Evolutionary conservation across 169 alveolate genomes (phyloP), one percentile per base, ranked within the genome.

Genomic region (Eimeria tenella): DNA sequence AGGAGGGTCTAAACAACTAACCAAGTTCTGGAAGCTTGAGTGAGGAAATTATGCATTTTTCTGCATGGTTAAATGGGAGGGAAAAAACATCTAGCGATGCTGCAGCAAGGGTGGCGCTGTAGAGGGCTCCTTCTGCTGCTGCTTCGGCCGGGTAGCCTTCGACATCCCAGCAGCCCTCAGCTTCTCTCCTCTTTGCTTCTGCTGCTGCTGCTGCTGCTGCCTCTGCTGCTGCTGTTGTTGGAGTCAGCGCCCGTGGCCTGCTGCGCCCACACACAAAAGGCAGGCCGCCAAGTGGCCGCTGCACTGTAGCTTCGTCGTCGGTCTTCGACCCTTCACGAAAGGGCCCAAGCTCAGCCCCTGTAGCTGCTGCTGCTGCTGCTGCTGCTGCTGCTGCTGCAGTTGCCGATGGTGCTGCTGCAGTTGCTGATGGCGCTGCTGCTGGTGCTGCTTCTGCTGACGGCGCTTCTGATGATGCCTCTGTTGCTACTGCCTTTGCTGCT

Each of bases 71-170:
- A 10, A 13, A n/a, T 15, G 77, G 77, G 6, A 68, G 49, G 49
- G n/a, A 8, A 10, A 8, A 7, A 10, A 68, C 77, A 23, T 68
- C 77, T 68, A 68, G 49, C 11, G 77, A 68, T 8, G 31, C 77
- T 8, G 77, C 77, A 68, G 77, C 77, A n/a, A 68, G 77, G 11
- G 77, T 68, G n/a, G 77, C 77, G 77, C 77, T 68, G 77, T 68
- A 68, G 9, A 68, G 31, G 13, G 31, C 11, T 3, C 77, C 77
- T n/a, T 68, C 77, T 8, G 77, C 11, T 11, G 31, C 77, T 17
- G 77, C 77, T 68, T 68, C 77, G 3, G 11, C 11, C 2, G 42
- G 42, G 68, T 68, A 68, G 31, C 77, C 77, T 7, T 23, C 49
- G 1, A 68, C 77, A 17, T 68, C 77, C 77, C 77, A 68, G 31